Evolutionary conservation across 108 stramenopile genomes (phyloP), one percentile per base, ranked within the genome.

Genomic region (Pseudonitzschia pungens): DNA sequence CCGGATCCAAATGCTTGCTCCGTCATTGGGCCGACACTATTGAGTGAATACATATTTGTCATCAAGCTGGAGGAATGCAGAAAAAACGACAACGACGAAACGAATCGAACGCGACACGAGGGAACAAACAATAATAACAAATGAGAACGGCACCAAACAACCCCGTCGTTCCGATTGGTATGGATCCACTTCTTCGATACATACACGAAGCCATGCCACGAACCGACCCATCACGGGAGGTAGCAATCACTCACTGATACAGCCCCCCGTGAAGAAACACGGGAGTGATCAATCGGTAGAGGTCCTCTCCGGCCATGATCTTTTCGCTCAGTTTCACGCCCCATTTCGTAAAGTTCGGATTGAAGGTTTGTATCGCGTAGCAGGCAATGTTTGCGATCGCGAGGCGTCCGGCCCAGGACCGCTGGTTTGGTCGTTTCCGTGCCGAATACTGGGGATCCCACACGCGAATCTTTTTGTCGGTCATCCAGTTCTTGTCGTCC

Each of bases 251-350:
- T 33, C 31, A 62, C 60, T 95, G 94, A 28, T 71, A 71, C 1
- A 91, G 57, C 14, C 82, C 77, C 0, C 90, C 91, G 70, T 95
- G 94, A 32, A 95, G 69, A 58, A 95, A 95, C 14, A 95, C 66
- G 1, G 91, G 91, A 7, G 89, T 87, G 22, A 95, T 27, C 29
- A 92, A 56, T 59, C 94, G 67, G 72, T 95, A 84, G 41, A 95
- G 45, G 60, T 95, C 84, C 51, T 82, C 59, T 62, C 93, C 93
- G 3, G 70, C 53, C 48, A 89, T 51, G 41, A 95, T 81, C 27
- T 70, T 53, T 59, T 91, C 88, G 28, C 87, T 88, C 15, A 86
- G 70, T 66, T 92, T 92, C 66, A 91, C 83, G 10, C 89, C 88
- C 84, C 52, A 71, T 48, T 74, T 24, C 18, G 91, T 92, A 11